Evolutionary conservation across 805 yeast species (phyloP).

Genomic region (Metschnikowia noctiluminum): DNA sequence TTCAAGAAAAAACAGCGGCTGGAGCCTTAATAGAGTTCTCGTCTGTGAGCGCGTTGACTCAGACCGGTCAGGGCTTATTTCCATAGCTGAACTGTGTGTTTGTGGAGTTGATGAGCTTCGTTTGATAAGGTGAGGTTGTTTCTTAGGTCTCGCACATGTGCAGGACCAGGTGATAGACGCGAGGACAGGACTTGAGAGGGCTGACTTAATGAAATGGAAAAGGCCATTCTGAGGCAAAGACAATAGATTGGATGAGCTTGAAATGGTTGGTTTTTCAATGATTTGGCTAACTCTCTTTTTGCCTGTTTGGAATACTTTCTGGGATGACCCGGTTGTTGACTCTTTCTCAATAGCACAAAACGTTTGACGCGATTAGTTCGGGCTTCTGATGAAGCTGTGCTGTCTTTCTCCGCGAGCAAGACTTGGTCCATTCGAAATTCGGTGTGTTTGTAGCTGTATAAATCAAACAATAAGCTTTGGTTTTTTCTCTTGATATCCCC

Average conservation of each 20-base stretch:
- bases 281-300: no score
- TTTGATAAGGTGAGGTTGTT: not conserved
- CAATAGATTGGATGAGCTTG: no score
- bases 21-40: conserved; percentile 4
- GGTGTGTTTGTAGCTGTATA: no score
- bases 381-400: no score
- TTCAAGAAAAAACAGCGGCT: conserved; percentile 8
- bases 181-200: not conserved
- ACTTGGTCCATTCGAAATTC: no score
- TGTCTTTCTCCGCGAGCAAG: no score
- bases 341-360: no score
- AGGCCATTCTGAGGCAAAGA: no score
- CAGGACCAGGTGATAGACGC: not conserved
- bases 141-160: conserved; percentile 2
- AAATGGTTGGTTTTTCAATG: no score
- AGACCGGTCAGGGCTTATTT: conserved; percentile 6
- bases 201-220: not conserved
- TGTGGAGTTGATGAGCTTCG: conserved; percentile 3
- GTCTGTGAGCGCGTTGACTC: not conserved
- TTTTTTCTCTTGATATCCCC: no score
- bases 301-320: not conserved
- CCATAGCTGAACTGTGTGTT: conserved; percentile 4
- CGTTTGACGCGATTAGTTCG: no score
- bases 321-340: not conserved
- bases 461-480: no score